Percentiles rank a stretch among this genome's conserved stretches.
Evolutionary conservation across 495 filamentous ascomycete genomes (phyloP).

Genomic region (Aspergillus wentii): DNA sequence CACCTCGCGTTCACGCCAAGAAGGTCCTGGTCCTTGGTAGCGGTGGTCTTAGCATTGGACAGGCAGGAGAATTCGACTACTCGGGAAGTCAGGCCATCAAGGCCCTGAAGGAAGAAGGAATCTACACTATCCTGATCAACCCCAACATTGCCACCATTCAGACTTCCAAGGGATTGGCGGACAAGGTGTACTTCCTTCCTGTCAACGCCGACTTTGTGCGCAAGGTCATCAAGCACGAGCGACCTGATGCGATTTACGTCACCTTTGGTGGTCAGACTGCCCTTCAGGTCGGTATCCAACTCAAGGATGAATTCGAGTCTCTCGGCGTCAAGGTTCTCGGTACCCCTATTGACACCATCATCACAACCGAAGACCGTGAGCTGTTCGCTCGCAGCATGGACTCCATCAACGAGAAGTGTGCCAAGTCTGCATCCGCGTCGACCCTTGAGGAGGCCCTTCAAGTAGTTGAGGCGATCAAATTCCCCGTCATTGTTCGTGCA

Average conservation of each 20-base stretch:
- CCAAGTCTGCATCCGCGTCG: constrained; percentile 89
- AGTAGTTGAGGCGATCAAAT: constrained; percentile 84
- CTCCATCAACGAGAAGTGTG: constrained; percentile 95
- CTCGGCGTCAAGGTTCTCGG: constrained; percentile 92
- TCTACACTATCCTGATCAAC: constrained; percentile 94
- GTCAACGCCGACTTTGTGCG: constrained; percentile 94
- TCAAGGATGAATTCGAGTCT: constrained; percentile 89
- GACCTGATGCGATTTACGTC: constrained; percentile 93
- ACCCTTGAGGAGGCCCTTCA: constrained; percentile 78
- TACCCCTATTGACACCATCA: constrained; percentile 95
- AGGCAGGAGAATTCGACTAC: constrained; percentile 98
- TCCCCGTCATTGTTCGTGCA: constrained; percentile 94
- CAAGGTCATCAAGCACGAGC: constrained; percentile 93
- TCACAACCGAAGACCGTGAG: constrained; percentile 96
- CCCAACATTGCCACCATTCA: constrained; percentile 99
- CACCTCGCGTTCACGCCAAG: constrained; percentile 79
- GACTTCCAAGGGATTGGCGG: constrained; percentile 89
- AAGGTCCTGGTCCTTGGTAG: constrained; percentile 97
- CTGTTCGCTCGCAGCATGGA: constrained; percentile 98
- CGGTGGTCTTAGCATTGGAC: constrained; percentile 95
- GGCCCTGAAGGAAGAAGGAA: constrained; percentile 95
- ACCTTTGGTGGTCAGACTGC: constrained; percentile 98
- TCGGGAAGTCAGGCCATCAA: constrained; percentile 90
- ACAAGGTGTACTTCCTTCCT: constrained; percentile 98
- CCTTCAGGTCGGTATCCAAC: constrained; percentile 87